Conservation (phyloP, 176 grass and related monocot species). For the Eremochloa ophiuroides region DNA sequence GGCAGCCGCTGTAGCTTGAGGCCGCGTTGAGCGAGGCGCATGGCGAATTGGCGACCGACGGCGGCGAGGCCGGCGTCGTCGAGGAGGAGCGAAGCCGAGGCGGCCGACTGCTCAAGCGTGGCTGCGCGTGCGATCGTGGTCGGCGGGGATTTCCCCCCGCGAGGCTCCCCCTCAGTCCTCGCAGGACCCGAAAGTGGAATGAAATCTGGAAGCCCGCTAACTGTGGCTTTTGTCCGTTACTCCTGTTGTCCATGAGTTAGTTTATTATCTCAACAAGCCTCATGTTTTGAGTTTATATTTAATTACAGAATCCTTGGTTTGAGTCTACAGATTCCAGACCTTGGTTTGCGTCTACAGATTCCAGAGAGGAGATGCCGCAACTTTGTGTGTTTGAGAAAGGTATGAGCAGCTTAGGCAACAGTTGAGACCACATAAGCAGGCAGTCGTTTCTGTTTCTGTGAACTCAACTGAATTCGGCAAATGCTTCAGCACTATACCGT, state of each 20-base stretch:
- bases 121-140: no score
- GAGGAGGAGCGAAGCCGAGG: neutral
- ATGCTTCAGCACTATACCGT: neutral
- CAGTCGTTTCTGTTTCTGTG: no score
- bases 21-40: slow-evolving; percentile 6
- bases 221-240: no score
- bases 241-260: no score
- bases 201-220: no score
- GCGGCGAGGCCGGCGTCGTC: neutral
- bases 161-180: no score
- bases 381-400: neutral
- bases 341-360: neutral
- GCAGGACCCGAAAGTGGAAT: no score
- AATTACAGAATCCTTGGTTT: no score
- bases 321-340: no score
- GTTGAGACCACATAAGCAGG: neutral
- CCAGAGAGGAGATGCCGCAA: neutral
- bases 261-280: no score
- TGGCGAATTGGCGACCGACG: neutral
- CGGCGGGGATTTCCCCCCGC: no score
- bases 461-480: neutral
- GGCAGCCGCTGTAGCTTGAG: neutral
- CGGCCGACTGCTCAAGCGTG: neutral
- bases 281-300: no score
- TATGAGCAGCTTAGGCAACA: neutral